Base-by-base conservation (phyloP, 2,329 filamentous ascomycete genomes). In the Nothophaeocryptopus gaeumannii region DNA sequence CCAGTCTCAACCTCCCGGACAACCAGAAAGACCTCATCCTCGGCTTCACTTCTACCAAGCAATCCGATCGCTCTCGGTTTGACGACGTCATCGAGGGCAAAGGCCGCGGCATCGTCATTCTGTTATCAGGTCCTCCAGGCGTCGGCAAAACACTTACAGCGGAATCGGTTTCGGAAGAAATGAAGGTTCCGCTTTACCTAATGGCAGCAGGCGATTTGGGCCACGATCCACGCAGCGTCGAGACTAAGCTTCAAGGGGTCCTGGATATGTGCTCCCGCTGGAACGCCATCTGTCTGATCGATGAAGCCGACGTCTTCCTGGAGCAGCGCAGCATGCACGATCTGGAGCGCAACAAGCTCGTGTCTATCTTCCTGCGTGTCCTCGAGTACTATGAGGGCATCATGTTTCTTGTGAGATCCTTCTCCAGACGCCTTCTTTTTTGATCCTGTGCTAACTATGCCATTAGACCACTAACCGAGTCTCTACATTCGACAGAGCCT, bases 141-240 rank as follows among this genome's bases (percentile, higher is more conserved):
- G 75, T 78, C 2, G 78, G 78, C 11, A 81, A 81, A 64, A 81
- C 78, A 0, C 59, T 77, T 16, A 78, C 76, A 3, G 74, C 73
- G 5, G 76, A 78, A 56, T 71, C 69, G 39, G 70, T 78, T 15
- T 76, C 78, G 1, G 77, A 79, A 50, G 65, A 73, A 43, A 76
- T 78, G 70, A 66, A 71, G 30, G 73, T 74, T 1, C 78, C 78
- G 2, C 65, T 81, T 0, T 79, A 75, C 58, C 67, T 71, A 44
- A 73, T 80, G 67, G 73, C 69, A 26, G 70, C 73, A 2, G 76
- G 75, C 8, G 77, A 80, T 47, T 67, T 80, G 0, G 77, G 77
- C 12, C 68, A 71, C 9, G 66, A 72, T 32, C 70, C 74, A 0
- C 49, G 59, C 1, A 61, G 63, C 0, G 71, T 80, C 4, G 76